Evolutionary conservation across 192 early-diverging fungal species (phyloP).

Genomic region (Jimgerdemannia flammicorona): DNA sequence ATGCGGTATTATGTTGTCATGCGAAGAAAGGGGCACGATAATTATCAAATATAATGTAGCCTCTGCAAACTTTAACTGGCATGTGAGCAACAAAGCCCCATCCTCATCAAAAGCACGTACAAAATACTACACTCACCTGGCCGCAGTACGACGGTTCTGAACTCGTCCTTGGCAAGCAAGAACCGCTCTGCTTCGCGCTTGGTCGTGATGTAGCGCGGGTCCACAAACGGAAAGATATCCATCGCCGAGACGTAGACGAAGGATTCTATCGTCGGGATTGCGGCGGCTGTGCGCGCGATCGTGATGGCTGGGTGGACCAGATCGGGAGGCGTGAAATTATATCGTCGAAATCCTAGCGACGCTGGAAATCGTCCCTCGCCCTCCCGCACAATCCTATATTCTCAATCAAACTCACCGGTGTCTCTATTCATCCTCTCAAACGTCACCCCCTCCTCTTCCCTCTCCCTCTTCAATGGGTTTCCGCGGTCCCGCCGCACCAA

Average conservation of each 20-base stretch:
- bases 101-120: background rate
- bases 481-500: constrained; percentile 21
- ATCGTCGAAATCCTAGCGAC: background rate
- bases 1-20: background rate
- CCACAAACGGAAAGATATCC: constrained; percentile 58
- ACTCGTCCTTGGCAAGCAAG: constrained; percentile 42
- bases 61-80: background rate
- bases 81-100: background rate
- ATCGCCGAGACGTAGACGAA: constrained; percentile 71
- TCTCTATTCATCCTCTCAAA: constrained; percentile 70
- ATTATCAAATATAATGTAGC: background rate
- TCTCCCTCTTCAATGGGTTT: constrained; percentile 41
- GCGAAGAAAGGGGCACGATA: too few relatives aligned
- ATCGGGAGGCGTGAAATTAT: background rate
- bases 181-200: constrained; percentile 68
- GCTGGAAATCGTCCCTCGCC: background rate
- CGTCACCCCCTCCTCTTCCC: constrained; percentile 27
- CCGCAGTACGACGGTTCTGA: constrained; percentile 51
- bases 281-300: constrained; percentile 48
- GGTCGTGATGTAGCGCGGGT: constrained; percentile 66
- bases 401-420: constrained; percentile 40
- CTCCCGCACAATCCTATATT: background rate
- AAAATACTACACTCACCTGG: constrained; percentile 32
- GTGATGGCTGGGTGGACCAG: constrained; percentile 39
- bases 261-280: constrained; percentile 39